These are phyloP conservation scores for Lentinula guzmanii DNA, from an alignment of 768 basidiomycete species.

Conservation along the genomic window DNA sequence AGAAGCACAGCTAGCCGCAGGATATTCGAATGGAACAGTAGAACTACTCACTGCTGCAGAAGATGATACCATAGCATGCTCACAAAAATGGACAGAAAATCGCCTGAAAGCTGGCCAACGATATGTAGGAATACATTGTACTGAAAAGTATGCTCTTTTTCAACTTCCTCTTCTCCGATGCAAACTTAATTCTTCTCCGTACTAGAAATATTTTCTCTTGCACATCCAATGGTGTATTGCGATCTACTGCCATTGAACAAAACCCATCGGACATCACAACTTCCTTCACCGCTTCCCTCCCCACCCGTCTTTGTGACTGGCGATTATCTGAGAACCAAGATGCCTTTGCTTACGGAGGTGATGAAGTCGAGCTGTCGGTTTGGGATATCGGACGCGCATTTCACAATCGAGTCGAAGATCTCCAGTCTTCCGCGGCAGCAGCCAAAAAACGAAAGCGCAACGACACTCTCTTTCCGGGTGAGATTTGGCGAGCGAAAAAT, in stretches of 20 bases:
- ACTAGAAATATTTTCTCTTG: constrained; percentile 58
- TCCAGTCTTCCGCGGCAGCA: constrained; percentile 10
- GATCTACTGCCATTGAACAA: constrained; percentile 32
- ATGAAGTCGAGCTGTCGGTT: constrained; percentile 79
- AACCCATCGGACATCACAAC: constrained; percentile 13
- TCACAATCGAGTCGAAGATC: constrained; percentile 23
- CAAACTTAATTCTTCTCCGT: not conserved
- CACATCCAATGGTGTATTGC: constrained; percentile 70
- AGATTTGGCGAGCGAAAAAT: constrained; percentile 84
- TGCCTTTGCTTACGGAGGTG: constrained; percentile 76
- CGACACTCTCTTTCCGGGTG: constrained; percentile 58
- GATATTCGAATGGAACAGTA: constrained; percentile 53
- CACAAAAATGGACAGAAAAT: constrained; percentile 59
- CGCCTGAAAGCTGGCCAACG: constrained; percentile 43
- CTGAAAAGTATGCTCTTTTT: constrained; percentile 37
- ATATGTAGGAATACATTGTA: constrained; percentile 58
- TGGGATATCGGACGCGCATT: constrained; percentile 66
- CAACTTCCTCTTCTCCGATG: not conserved
- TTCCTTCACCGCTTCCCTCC: constrained; percentile 40
- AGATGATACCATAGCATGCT: constrained; percentile 31
- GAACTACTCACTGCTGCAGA: constrained; percentile 36
- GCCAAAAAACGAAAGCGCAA: constrained; percentile 55
- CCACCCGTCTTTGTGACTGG: constrained; percentile 68
- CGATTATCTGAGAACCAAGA: constrained; percentile 42
- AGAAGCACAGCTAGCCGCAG: constrained; percentile 62